Evolutionary conservation across 1,284 basidiomycete species (phyloP).

Genomic region (Tilletia caries): DNA sequence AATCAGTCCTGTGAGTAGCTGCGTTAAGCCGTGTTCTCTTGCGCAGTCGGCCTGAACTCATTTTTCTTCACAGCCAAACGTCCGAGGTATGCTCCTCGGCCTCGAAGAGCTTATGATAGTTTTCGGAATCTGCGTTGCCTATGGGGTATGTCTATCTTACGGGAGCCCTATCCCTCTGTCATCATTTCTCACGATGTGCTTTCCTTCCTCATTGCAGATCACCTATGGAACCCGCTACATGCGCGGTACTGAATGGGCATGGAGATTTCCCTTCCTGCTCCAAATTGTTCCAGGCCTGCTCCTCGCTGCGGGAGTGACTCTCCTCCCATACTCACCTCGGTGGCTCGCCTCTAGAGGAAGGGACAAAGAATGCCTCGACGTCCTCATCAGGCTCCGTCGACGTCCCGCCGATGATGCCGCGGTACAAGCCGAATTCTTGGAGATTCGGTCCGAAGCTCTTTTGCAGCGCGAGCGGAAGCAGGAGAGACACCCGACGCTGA

Average conservation of each 20-base stretch:
- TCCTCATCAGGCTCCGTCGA: constrained; percentile 59
- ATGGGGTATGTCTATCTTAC: constrained; percentile 20
- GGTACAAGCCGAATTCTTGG: constrained; percentile 32
- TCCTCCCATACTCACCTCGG: constrained; percentile 29
- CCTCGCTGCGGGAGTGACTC: constrained; percentile 15
- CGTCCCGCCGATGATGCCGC: constrained; percentile 18
- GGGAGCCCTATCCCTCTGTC: neutral
- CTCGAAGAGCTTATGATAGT: constrained; percentile 73
- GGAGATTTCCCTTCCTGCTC: constrained; percentile 31
- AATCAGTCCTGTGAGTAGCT: constrained; percentile 12
- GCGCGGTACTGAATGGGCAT: constrained; percentile 36
- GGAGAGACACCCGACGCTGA: constrained; percentile 60
- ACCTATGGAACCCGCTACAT: constrained; percentile 55
- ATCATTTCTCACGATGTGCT: neutral
- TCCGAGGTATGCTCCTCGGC: constrained; percentile 16
- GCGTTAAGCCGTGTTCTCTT: no score
- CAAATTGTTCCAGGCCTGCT: constrained; percentile 27
- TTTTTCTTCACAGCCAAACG: no score
- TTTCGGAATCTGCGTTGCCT: constrained; percentile 57
- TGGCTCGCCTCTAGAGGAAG: constrained; percentile 30
- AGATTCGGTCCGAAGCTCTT: constrained; percentile 56
- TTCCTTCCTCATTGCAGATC: constrained; percentile 7
- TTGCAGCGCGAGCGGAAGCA: constrained; percentile 31
- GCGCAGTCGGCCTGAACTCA: no score
- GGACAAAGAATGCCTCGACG: constrained; percentile 25